Evolutionary conservation across 2,329 filamentous ascomycete species (phyloP).

Genomic region (Colletotrichum sojae): DNA sequence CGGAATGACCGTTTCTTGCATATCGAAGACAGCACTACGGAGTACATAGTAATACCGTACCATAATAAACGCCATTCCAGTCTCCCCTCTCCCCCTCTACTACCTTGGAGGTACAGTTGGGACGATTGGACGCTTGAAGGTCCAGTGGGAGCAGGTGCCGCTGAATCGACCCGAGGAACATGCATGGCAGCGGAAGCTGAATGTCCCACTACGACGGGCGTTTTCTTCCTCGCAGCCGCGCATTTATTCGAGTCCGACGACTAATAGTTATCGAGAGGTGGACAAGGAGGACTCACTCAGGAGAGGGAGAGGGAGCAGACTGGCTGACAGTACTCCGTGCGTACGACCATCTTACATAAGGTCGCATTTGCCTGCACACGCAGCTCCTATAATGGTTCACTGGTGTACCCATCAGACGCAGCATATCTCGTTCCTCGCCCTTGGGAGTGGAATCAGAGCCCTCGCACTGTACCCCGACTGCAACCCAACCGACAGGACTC

Average conservation of each 20-base stretch:
- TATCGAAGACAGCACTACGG: background rate
- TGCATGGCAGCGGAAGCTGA: constrained; percentile 17
- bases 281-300: background rate
- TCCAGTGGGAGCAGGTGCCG: constrained; percentile 6
- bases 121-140: constrained; percentile 9
- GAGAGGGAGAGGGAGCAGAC: background rate
- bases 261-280: background rate
- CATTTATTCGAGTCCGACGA: constrained; percentile 13
- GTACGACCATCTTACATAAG: constrained; percentile 18
- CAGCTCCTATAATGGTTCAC: background rate
- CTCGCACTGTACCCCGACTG: constrained; percentile 31
- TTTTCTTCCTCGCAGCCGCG: constrained; percentile 5
- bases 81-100: background rate
- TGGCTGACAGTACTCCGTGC: background rate
- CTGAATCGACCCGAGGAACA: background rate
- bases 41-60: no score
- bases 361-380: background rate
- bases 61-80: background rate
- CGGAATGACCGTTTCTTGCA: constrained; percentile 3
- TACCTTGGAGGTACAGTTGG: constrained; percentile 10
- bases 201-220: constrained; percentile 36
- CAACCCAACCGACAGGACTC: constrained; percentile 32
- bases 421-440: constrained; percentile 11
- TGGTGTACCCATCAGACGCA: constrained; percentile 14
- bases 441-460: constrained; percentile 1